A percentile compares a stretch with the other conserved stretches of the same genome.
phyloP scores from a whole-genome alignment of 768 basidiomycete species.

The Psilocybe sp. region DNA sequence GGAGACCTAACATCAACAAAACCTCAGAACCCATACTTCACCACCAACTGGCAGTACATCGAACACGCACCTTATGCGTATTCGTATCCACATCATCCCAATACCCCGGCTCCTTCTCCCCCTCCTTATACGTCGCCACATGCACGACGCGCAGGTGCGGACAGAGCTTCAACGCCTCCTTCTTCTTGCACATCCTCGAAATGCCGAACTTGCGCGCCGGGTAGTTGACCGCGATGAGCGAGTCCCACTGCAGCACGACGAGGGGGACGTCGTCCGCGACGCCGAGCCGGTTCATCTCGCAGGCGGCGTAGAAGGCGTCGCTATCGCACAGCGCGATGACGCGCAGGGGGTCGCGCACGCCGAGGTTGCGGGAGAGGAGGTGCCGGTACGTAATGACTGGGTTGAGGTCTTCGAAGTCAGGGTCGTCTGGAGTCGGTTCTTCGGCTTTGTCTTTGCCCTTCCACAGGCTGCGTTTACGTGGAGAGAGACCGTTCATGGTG shows the following conservation, averaged over 20 bases:
- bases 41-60: neutral
- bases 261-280: slow-evolving; percentile 61
- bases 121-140: slow-evolving; percentile 92
- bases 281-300: slow-evolving; percentile 80
- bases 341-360: slow-evolving; percentile 73
- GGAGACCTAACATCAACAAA: slow-evolving; percentile 58
- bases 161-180: slow-evolving; percentile 83
- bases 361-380: slow-evolving; percentile 62
- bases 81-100: slow-evolving; percentile 86
- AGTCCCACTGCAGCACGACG: slow-evolving; percentile 86
- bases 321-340: slow-evolving; percentile 90
- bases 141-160: slow-evolving; percentile 85
- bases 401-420: slow-evolving; percentile 58
- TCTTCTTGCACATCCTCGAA: slow-evolving; percentile 81
- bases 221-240: slow-evolving; percentile 93
- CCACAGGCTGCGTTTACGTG: slow-evolving; percentile 27
- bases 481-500: neutral
- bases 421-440: slow-evolving; percentile 14
- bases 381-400: slow-evolving; percentile 80
- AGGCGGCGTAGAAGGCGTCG: slow-evolving; percentile 83
- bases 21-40: neutral
- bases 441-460: slow-evolving; percentile 57
- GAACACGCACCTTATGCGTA: slow-evolving; percentile 79
- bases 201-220: slow-evolving; percentile 92
- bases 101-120: slow-evolving; percentile 84